Base-by-base conservation (phyloP, 2,329 filamentous ascomycete species). In the Ceratocystis ficicola region DNA sequence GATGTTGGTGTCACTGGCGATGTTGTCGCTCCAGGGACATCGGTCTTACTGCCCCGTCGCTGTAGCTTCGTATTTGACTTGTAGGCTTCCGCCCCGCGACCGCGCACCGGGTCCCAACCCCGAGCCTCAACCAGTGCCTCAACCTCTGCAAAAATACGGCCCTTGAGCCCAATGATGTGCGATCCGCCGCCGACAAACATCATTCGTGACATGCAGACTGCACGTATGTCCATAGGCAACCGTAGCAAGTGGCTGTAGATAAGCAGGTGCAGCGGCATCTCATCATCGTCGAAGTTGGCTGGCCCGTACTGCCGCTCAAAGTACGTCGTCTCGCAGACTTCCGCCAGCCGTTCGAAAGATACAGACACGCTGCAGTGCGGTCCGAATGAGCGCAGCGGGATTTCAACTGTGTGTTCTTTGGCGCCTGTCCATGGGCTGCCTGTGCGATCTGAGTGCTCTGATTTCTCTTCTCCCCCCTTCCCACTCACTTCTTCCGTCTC, bases 191-290 rank as follows among this genome's bases (percentile, higher is more conserved):
- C 94, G 0, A 87, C 87, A 72, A 99, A 88, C 17, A 96, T 79
- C 59, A 97, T 88, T 48, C 93, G 88, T 1, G 91, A 86, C 85
- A 96, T 94, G 74, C 93, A 96, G 3, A 87, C 76, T 0, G 88
- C 86, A 28, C 94, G 85, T 3, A 92, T 85, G 74, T 99, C 94
- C 3, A 93, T 77, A 0, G 91, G 89, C 0, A 96, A 79, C 6
- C 84, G 80, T 1, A 95, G 79, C 1, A 99, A 81, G 46, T 86
- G 82, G 64, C 83, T 82, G 75, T 95, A 95, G 2, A 95, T 79
- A 7, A 97, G 80, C 12, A 86, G 73, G 63, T 89, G 89, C 0
- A 97, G 72, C 0, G 93, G 86, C 20, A 89, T 81, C 69, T 97
- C 93, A 70, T 99, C 81, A 71, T 97, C 92, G 72, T 99, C 94